A percentile compares a stretch with the other conserved stretches of the same genome.
These are phyloP conservation scores for Hanseniaspora taiwanica DNA, from an alignment of 805 yeast species.

Conservation along the genomic window DNA sequence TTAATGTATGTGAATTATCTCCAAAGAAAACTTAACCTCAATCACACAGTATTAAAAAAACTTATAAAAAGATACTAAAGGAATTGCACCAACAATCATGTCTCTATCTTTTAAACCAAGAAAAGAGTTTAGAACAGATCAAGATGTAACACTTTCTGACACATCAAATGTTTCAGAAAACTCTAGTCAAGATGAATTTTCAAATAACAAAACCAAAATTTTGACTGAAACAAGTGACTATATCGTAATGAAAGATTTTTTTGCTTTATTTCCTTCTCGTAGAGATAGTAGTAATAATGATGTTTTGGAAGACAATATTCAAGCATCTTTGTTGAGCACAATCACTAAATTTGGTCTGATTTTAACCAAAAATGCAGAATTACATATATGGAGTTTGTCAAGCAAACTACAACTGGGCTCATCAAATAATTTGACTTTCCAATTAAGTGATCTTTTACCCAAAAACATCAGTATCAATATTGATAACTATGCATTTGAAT, in stretches of 20 bases:
- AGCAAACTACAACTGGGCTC: background rate
- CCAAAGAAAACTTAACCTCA: too few species aligned
- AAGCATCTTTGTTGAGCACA: background rate
- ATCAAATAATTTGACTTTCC: background rate
- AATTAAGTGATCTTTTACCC: background rate
- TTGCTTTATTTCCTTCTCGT: too few species aligned
- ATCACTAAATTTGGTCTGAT: background rate
- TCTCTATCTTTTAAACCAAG: constrained; percentile 1
- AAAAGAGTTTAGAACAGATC: background rate
- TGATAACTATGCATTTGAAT: background rate
- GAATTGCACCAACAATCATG: background rate
- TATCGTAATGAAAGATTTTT: too few species aligned
- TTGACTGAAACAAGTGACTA: background rate
- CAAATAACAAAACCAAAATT: background rate
- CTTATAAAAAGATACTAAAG: background rate
- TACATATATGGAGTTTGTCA: background rate
- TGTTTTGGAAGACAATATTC: background rate
- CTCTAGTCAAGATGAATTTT: background rate
- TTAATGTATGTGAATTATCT: too few species aligned
- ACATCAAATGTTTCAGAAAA: background rate
- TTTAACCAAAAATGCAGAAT: background rate
- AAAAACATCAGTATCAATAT: background rate
- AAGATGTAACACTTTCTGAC: background rate
- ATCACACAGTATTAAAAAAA: background rate
- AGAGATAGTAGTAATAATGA: too few species aligned